These are phyloP conservation scores for Spathaspora sp. DNA, from an alignment of 805 yeast genomes.

Conservation along the genomic window DNA sequence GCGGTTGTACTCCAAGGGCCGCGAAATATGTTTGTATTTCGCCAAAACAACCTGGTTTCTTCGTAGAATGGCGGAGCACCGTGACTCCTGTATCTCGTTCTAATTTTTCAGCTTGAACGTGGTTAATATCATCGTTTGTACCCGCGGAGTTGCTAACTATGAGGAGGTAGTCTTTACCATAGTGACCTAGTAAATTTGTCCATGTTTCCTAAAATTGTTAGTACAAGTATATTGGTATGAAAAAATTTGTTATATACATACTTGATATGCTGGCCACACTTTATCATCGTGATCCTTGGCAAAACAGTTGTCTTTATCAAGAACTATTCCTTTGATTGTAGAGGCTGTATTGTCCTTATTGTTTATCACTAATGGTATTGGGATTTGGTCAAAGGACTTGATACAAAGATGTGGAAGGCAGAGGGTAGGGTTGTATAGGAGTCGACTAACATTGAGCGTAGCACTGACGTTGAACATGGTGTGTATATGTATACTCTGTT, in stretches of 20 bases:
- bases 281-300: constrained; percentile 77
- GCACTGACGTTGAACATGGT: constrained; percentile 67
- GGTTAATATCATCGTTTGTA: constrained; percentile 64
- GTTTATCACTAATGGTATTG: constrained; percentile 48
- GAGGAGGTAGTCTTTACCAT: constrained; percentile 61
- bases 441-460: constrained; percentile 60
- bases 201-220: constrained; percentile 35
- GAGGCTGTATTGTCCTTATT: constrained; percentile 11
- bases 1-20: constrained; percentile 44
- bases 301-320: constrained; percentile 95
- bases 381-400: constrained; percentile 55
- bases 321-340: constrained; percentile 67
- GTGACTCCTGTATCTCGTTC: constrained; percentile 65
- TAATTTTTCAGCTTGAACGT: constrained; percentile 56
- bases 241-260: constrained; percentile 14
- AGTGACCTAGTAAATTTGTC: constrained; percentile 48
- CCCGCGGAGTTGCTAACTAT: constrained; percentile 95
- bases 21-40: constrained; percentile 65
- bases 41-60: constrained; percentile 76
- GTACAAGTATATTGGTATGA: background rate
- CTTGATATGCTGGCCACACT: constrained; percentile 71
- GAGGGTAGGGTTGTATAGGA: constrained; percentile 60
- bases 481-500: background rate
- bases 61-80: constrained; percentile 67
- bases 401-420: constrained; percentile 63